Base-by-base conservation (phyloP, 441 rosid species). In the Erodium moschatum region DNA sequence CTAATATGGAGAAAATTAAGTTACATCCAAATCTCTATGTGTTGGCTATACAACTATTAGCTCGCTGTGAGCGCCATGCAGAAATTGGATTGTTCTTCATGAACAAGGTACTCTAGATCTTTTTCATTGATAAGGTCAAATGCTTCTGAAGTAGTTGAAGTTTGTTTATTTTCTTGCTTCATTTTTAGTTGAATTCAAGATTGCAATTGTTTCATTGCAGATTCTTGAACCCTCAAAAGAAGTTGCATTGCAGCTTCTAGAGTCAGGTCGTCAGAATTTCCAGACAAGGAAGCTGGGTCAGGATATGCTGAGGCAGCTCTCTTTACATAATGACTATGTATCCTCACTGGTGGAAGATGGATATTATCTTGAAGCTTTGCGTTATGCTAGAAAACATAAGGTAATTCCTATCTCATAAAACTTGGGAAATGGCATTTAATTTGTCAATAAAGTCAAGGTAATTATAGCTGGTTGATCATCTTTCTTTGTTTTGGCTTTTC, bases 141-240 rank as follows among this genome's bases (percentile, higher is more conserved):
- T 10, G 31, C n/a, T 24, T 60, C 64, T 20, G 64, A 20, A 20
- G 64, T 60, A 60, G 64, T 60, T 46, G 56, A 10, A 42, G 27
- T 35, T 71, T 7, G 58, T 66, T 13, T 50, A 12, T 67, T 29
- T 52, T 58, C 46, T 27, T 64, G 56, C 40, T 48, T 29, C 56
- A 31, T n/a, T 54, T 69, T 21, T 38, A 18, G 50, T 76, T 66
- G 44, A 69, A 40, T 68, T 73, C 65, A 69, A 18, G 38, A 15
- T 65, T 38, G 65, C 33, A 66, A 16, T 29, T 67, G 24, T 75
- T 72, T 42, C 63, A 18, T 33, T 75, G 54, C 82, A 95, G 99
- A 85, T 92, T 80, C 81, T 95, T 27, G 97, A 92, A 74, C 97
- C 96, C 60, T 95, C 99, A 13, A 95, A 89, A 80, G 96, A 95